Evolutionary conservation across 257 asterid species (phyloP).

Genomic region (Primulina huaijiensis): DNA sequence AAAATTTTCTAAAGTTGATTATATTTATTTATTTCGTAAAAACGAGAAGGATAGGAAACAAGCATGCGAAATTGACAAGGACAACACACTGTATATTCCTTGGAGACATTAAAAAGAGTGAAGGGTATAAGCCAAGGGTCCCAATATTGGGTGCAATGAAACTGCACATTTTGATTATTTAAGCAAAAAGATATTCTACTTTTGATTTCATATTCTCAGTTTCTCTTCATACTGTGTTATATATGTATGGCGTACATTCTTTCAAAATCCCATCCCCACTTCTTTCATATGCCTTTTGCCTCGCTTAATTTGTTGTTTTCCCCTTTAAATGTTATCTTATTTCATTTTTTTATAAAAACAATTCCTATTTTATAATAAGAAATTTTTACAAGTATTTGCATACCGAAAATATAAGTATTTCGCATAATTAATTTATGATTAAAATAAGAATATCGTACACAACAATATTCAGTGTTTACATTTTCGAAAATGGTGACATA

Average conservation of each 20-base stretch:
- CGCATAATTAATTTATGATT: no score
- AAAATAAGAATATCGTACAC: no score
- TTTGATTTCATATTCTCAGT: constrained; percentile 27
- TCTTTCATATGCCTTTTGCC: constrained; percentile 16
- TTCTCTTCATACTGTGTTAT: constrained; percentile 13
- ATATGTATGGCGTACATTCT: constrained; percentile 12
- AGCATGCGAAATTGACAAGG: constrained; percentile 66
- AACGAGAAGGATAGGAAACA: constrained; percentile 22
- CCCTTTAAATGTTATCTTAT: not conserved
- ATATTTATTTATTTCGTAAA: constrained; percentile 18
- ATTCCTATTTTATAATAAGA: constrained; percentile 15
- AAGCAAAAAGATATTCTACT: constrained; percentile 51
- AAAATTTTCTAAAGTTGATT: no score
- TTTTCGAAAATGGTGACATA: no score
- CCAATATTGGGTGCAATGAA: constrained; percentile 20
- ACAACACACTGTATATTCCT: constrained; percentile 76
- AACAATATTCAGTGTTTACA: no score
- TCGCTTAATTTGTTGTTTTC: constrained; percentile 9
- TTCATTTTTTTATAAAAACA: not conserved
- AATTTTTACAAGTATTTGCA: no score
- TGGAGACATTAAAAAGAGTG: constrained; percentile 47
- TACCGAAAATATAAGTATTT: no score
- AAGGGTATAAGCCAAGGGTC: constrained; percentile 28
- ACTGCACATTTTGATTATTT: constrained; percentile 10
- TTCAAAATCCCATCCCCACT: constrained; percentile 16